Conservation (phyloP, 495 filamentous ascomycete species). For the Hypoxylon cercidicola region DNA sequence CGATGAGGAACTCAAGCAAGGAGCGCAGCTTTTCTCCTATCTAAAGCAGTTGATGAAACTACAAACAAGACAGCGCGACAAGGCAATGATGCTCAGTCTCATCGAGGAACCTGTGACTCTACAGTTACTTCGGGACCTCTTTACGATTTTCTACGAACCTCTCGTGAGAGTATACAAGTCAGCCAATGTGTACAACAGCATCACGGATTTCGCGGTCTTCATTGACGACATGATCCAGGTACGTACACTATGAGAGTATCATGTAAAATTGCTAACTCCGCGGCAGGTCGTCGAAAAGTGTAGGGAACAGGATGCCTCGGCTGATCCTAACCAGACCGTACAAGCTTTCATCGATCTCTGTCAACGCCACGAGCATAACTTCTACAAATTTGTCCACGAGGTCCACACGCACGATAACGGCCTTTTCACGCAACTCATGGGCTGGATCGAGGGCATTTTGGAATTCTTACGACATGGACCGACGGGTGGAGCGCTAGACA, state of each 20-base stretch:
- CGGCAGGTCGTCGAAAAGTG: constrained; percentile 80
- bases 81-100: constrained; percentile 94
- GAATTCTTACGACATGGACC: constrained; percentile 92
- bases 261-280: constrained; percentile 23
- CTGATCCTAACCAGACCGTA: constrained; percentile 98
- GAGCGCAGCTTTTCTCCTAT: constrained; percentile 89
- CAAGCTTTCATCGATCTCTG: constrained; percentile 98
- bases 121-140: constrained; percentile 92
- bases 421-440: constrained; percentile 94
- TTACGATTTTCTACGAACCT: constrained; percentile 99
- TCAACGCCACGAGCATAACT: constrained; percentile 91
- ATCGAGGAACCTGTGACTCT: constrained; percentile 96
- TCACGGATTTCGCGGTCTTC: constrained; percentile 95
- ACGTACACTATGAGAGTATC: constrained; percentile 21
- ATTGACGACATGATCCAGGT: constrained; percentile 86
- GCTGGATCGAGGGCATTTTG: constrained; percentile 96
- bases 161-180: constrained; percentile 97
- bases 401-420: constrained; percentile 98
- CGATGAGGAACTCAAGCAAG: constrained; percentile 86
- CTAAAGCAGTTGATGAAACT: constrained; percentile 96
- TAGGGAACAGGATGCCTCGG: constrained; percentile 89
- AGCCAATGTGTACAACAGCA: constrained; percentile 95
- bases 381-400: constrained; percentile 99
- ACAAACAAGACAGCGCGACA: constrained; percentile 90
- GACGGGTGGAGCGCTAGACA: constrained; percentile 79